Base-by-base conservation (phyloP, 306 rosid genomes). In the Rosa persica region DNA sequence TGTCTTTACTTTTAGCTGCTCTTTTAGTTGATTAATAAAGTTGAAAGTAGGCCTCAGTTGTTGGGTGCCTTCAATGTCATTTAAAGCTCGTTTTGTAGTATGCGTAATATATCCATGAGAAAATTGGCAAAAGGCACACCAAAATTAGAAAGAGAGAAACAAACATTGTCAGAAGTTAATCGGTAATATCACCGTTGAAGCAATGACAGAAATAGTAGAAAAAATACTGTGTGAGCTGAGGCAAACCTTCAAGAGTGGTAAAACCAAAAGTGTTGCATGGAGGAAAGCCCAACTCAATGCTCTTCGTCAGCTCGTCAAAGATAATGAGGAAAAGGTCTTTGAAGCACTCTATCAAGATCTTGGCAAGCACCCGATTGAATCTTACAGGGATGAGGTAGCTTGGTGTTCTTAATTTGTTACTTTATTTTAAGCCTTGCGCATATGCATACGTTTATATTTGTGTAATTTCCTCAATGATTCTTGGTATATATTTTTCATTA, bases 321-420 rank as follows among this genome's bases (percentile, higher is more conserved):
- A 90, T 9, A 83, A 88, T 0, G 97, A 94, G 79, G 83, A 85
- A 3, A 80, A 82, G 39, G 81, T 94, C 30, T 89, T 68, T 73
- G 57, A 81, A 42, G 94, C 89, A 46, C 97, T 94, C 4, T 8
- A 79, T 67, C 88, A 89, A 64, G 98, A 94, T 92, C 97, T 94
- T 81, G 98, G 97, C 8, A 94, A 94, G 72, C 95, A 88, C 77
- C 95, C 87, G 2, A 83, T 75, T 52, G 98, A 94, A 83, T 76
- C 87, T 77, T 94, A 76, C 72, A 86, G 97, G 2, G 98, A 94
- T 30, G 98, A 94, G 96, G 98, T 92, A 64, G 27, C 30, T 12
- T 42, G 20, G 0, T 43, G 11, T 48, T 6, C 40, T 12, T 60
- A 20, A 12, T 62, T 10, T 62, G 17, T 13, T 1, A 1, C 38